Base-by-base conservation (phyloP, 2,329 filamentous ascomycete species). In the Penicillium sp. region DNA sequence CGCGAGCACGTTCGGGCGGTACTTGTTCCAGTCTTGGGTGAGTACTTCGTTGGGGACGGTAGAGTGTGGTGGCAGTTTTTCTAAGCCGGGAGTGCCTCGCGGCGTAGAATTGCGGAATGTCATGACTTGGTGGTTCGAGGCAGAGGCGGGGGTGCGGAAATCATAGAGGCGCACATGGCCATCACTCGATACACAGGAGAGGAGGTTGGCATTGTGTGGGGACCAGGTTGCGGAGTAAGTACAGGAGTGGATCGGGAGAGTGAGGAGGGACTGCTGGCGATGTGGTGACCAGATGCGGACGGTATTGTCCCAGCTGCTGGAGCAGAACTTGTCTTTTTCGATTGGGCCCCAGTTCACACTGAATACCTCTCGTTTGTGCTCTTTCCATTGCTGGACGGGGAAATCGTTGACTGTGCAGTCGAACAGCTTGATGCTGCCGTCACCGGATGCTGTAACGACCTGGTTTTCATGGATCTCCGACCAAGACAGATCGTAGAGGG, bases 1-100 rank as follows among this genome's bases (percentile, higher is more conserved):
- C 0, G 95, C 95, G 54, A 99, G 80, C 26, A 97, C 81, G 0
- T 87, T 89, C 64, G 92, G 87, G 39, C 90, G 85, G 77, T 99
- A 99, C 77, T 99, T 99, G 79, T 99, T 99, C 95, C 95, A 99
- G 75, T 99, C 95, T 76, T 98, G 95, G 0, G 93, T 96, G 31
- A 99, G 83, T 37, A 91, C 86, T 79, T 99, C 95, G 10, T 86
- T 83, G 0, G 92, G 92, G n/a, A 86, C 80, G 47, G 65, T 59
- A 9, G 81, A 72, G 1, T 72, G 71, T 0, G 71, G 71, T 31
- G 74, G 71, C 3, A 75, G 14, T 33, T 33, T 62, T 8, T 72
- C 75, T 25, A 68, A 67, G 4, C 69, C 67, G 39, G 70, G 73
- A 31, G 73, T 76, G 4, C 59, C 45, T 33, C 78, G 77, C 11